Base-by-base conservation (phyloP, 495 filamentous ascomycete species). In the Beverwykella pulmonaria region DNA sequence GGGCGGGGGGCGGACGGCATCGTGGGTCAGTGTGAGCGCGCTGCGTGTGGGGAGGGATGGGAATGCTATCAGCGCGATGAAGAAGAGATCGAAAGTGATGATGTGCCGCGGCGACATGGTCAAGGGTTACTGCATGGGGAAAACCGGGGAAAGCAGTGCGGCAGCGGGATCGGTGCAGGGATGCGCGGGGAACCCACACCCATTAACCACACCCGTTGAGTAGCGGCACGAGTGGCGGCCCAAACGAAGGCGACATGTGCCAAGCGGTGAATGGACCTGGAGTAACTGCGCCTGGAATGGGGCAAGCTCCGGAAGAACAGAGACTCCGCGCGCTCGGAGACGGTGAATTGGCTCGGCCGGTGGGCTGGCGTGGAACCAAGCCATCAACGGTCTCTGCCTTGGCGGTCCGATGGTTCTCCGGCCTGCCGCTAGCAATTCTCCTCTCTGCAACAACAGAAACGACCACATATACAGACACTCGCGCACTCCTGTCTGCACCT, bases 1-100 rank as follows among this genome's bases (percentile, higher is more conserved):
- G 83, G 84, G 19, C 86, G 78, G 15, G 77, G 61, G 49, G 82
- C 78, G n/a, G 78, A 63, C 2, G 74, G 52, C 75, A 77, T 77
- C 15, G 53, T 66, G 58, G 27, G 2, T 25, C 30, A 34, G 32
- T 25, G 46, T n/a, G n/a, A n/a, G n/a, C n/a, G n/a, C n/a, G n/a
- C n/a, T n/a, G n/a, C n/a, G n/a, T n/a, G n/a, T n/a, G n/a, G n/a
- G n/a, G n/a, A n/a, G n/a, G n/a, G n/a, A n/a, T n/a, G n/a, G n/a
- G n/a, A n/a, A n/a, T n/a, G n/a, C n/a, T n/a, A n/a, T n/a, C n/a
- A n/a, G n/a, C n/a, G n/a, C n/a, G n/a, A n/a, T n/a, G n/a, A n/a
- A n/a, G n/a, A n/a, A n/a, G n/a, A n/a, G n/a, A n/a, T n/a, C n/a
- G n/a, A n/a, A n/a, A n/a, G n/a, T n/a, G n/a, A n/a, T n/a, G n/a